These are phyloP conservation scores for Helotiales sp. DNA, from an alignment of 2,329 filamentous ascomycete species.

Conservation along the genomic window DNA sequence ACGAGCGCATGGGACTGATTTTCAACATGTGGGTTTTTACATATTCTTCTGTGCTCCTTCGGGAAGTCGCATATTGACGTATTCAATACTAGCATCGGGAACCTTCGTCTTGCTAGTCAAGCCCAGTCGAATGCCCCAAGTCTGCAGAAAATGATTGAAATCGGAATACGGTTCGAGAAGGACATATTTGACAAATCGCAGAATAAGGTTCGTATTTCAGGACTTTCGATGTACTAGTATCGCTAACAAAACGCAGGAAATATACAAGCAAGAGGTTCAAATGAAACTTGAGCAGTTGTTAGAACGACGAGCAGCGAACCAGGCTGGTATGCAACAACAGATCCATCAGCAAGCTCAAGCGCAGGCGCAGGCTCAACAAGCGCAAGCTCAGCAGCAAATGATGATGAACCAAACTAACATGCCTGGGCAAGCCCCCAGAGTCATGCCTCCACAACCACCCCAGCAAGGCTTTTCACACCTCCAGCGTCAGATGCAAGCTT, in stretches of 20 bases:
- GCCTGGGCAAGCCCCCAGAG: slow-evolving; percentile 57
- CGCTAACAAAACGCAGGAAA: slow-evolving; percentile 33
- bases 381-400: slow-evolving; percentile 52
- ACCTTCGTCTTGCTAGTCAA: slow-evolving; percentile 39
- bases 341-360: slow-evolving; percentile 49
- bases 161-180: slow-evolving; percentile 41
- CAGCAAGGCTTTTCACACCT: slow-evolving; percentile 63
- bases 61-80: slow-evolving; percentile 17
- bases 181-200: slow-evolving; percentile 39
- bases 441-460: slow-evolving; percentile 51
- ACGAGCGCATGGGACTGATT: slow-evolving; percentile 41
- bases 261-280: slow-evolving; percentile 38
- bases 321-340: slow-evolving; percentile 50
- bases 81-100: slow-evolving; percentile 34
- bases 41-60: neutral
- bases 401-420: slow-evolving; percentile 59
- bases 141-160: slow-evolving; percentile 39
- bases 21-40: slow-evolving; percentile 40
- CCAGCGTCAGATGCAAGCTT: slow-evolving; percentile 62
- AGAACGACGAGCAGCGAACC: slow-evolving; percentile 37
- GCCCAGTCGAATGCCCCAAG: slow-evolving; percentile 30
- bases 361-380: slow-evolving; percentile 49
- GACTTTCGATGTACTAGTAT: neutral
- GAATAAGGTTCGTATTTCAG: slow-evolving; percentile 36
- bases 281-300: slow-evolving; percentile 40